phyloP scores from a whole-genome alignment of 2,329 filamentous ascomycete species.

The Aspergillus fumigatus region DNA sequence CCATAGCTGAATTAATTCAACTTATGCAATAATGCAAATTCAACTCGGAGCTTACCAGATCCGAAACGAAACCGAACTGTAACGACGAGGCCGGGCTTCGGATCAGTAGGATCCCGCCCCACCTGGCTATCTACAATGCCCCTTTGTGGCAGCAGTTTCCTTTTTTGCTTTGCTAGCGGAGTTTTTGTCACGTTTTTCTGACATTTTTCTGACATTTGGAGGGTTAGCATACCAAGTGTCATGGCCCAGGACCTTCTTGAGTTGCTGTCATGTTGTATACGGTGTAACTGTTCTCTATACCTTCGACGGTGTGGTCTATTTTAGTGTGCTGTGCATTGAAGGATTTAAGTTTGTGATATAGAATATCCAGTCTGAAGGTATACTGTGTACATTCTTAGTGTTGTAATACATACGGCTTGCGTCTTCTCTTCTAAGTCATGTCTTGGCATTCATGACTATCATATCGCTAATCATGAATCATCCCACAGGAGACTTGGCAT shows the following conservation, averaged over 20 bases:
- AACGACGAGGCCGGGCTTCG: constrained; percentile 7
- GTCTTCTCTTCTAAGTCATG: background rate
- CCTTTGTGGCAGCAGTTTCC: background rate
- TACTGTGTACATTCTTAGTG: background rate
- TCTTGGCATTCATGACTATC: background rate
- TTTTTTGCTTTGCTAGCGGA: too few species aligned
- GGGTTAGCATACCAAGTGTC: too few species aligned
- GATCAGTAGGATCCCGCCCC: constrained; percentile 16
- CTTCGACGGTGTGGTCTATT: background rate
- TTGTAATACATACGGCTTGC: background rate
- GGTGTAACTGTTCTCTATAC: background rate
- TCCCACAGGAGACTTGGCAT: background rate
- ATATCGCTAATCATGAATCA: background rate
- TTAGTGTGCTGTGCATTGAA: background rate
- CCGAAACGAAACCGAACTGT: constrained; percentile 14
- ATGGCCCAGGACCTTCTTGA: background rate
- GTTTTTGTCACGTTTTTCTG: too few species aligned
- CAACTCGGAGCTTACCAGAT: constrained; percentile 7
- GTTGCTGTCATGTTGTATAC: background rate
- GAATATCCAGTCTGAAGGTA: background rate
- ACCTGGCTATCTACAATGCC: background rate
- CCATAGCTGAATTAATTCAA: background rate
- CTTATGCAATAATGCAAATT: background rate
- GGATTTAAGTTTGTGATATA: too few species aligned
- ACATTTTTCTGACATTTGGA: too few species aligned